These are phyloP conservation scores for Rutstroemia sydowiana DNA, from an alignment of 2,329 filamentous ascomycete species.

Conservation along the genomic window DNA sequence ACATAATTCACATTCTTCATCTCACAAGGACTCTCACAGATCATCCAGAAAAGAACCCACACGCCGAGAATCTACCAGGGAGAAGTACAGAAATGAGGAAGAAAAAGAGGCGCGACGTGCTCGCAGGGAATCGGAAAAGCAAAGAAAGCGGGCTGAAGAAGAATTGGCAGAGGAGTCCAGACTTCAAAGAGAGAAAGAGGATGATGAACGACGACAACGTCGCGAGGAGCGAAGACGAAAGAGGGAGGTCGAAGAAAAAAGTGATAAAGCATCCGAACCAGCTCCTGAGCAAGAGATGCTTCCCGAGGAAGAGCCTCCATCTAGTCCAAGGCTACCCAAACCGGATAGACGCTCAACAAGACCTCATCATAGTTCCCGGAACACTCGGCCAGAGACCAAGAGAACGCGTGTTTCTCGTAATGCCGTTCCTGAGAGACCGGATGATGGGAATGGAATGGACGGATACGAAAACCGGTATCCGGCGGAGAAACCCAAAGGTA, in stretches of 20 bases:
- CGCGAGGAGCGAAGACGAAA: conserved; percentile 4
- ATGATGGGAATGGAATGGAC: too few species aligned
- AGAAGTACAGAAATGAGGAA: conserved; percentile 17
- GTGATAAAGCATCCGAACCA: not conserved
- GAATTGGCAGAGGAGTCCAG: not conserved
- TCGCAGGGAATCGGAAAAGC: conserved; percentile 20
- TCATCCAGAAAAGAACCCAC: conserved; percentile 8
- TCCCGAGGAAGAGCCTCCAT: not conserved
- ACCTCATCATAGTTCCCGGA: not conserved
- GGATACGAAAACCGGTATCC: too few species aligned
- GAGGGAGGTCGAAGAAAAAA: not conserved
- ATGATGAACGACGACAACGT: not conserved
- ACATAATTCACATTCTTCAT: conserved; percentile 6
- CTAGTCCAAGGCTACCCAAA: not conserved
- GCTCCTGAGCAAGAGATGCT: not conserved
- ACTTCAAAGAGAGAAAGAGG: conserved; percentile 5
- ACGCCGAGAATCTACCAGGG: conserved; percentile 11
- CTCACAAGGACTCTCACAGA: not conserved
- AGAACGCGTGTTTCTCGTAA: not conserved
- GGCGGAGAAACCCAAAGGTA: conserved; percentile 7
- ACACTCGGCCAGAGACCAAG: conserved; percentile 1
- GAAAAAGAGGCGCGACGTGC: conserved; percentile 21
- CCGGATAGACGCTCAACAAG: conserved; percentile 2
- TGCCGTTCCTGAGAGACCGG: not conserved
- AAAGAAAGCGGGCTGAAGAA: conserved; percentile 3